These are phyloP conservation scores for Cyclocybe cylindracea DNA, from an alignment of 768 basidiomycete species.

Conservation along the genomic window DNA sequence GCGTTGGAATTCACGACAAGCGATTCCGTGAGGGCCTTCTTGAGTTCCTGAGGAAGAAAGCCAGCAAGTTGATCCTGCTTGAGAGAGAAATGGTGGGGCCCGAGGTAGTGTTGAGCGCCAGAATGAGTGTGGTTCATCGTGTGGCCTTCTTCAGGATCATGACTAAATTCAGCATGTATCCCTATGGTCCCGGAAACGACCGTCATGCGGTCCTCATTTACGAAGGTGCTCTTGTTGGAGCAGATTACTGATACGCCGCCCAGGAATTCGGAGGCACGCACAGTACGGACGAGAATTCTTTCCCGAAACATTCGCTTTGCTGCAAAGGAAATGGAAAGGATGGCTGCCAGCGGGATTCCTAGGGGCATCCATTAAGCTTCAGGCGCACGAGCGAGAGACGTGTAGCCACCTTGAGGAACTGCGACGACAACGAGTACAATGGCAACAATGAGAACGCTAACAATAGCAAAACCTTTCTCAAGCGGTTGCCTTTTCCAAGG, in stretches of 20 bases:
- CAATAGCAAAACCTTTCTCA: slow-evolving; percentile 87
- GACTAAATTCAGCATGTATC: slow-evolving; percentile 92
- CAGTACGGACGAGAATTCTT: slow-evolving; percentile 91
- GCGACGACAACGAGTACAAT: slow-evolving; percentile 73
- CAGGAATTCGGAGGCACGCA: slow-evolving; percentile 98
- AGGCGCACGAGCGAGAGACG: neutral
- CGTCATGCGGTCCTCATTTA: slow-evolving; percentile 94
- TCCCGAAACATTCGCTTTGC: slow-evolving; percentile 98
- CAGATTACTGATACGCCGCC: slow-evolving; percentile 95
- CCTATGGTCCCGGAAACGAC: slow-evolving; percentile 96
- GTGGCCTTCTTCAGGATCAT: slow-evolving; percentile 71
- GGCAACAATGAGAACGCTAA: slow-evolving; percentile 91
- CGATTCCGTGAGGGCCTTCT: slow-evolving; percentile 74
- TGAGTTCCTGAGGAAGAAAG: slow-evolving; percentile 60
- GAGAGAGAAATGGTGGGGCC: slow-evolving; percentile 81
- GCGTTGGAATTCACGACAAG: slow-evolving; percentile 96
- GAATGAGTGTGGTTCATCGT: slow-evolving; percentile 42
- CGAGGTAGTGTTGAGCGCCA: slow-evolving; percentile 36
- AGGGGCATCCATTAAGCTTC: slow-evolving; percentile 1
- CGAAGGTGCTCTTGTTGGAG: slow-evolving; percentile 95
- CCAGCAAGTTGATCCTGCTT: slow-evolving; percentile 73
- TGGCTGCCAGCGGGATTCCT: slow-evolving; percentile 95
- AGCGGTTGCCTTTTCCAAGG: slow-evolving; percentile 54
- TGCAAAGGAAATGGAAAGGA: slow-evolving; percentile 93
- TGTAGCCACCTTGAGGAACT: slow-evolving; percentile 42